phyloP scores from a whole-genome alignment of 2,329 filamentous ascomycete species.

The Cladosporium phlei region DNA sequence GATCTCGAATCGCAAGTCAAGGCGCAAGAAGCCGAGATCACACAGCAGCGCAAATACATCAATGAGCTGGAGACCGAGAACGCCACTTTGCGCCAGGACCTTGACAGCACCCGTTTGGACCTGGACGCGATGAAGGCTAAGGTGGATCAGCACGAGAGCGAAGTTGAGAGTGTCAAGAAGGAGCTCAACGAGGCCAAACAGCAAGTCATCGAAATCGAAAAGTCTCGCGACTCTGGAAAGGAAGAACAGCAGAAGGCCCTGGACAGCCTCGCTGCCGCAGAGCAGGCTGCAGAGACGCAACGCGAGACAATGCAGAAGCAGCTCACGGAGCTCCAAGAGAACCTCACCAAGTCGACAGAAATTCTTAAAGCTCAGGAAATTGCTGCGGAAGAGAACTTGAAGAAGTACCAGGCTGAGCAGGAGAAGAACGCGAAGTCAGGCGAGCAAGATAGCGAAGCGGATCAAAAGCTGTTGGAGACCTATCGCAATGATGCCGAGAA shows the following conservation, averaged over 20 bases:
- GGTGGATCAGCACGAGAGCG: conserved; percentile 19
- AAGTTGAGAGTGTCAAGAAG: conserved; percentile 18
- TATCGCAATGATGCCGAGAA: conserved; percentile 53
- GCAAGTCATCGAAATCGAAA: conserved; percentile 8
- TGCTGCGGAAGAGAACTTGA: conserved; percentile 30
- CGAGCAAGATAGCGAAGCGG: conserved; percentile 40
- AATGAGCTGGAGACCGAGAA: conserved; percentile 66
- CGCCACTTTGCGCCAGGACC: conserved; percentile 61
- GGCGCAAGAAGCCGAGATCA: conserved; percentile 64
- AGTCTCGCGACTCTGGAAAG: conserved; percentile 33
- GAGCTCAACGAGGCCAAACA: conserved; percentile 41
- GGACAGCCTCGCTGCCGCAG: conserved; percentile 21
- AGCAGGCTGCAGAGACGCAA: conserved; percentile 31
- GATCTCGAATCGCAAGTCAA: conserved; percentile 76
- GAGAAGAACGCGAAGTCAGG: conserved; percentile 47
- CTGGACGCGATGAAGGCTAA: conserved; percentile 47
- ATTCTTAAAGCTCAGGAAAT: conserved; percentile 40
- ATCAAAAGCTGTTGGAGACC: conserved; percentile 50
- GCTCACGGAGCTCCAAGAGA: conserved; percentile 37
- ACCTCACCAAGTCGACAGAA: conserved; percentile 41
- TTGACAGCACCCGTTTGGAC: conserved; percentile 47
- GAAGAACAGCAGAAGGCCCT: conserved; percentile 38
- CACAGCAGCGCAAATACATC: conserved; percentile 57
- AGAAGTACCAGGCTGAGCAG: conserved; percentile 39
- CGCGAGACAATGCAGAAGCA: conserved; percentile 55